Base-by-base conservation (phyloP, 2,329 filamentous ascomycete genomes). In the Dactylella cylindrospora region DNA sequence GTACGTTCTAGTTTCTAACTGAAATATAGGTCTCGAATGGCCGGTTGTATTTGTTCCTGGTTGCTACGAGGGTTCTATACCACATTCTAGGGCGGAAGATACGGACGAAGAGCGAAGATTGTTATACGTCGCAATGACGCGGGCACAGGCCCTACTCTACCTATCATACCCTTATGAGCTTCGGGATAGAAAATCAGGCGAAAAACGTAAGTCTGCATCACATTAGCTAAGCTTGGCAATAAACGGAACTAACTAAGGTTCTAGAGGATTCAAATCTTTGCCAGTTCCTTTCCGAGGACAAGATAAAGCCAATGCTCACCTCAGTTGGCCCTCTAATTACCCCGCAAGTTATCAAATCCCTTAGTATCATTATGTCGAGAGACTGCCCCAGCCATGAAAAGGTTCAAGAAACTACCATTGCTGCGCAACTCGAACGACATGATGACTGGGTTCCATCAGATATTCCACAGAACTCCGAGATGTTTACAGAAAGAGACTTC, bases 51-150 rank as follows among this genome's bases (percentile, higher is more conserved):
- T 97, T 71, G 84, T 97, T 12, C 90, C 93, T 4, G 88, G 87
- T 1, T 85, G 89, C 20, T 95, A 95, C 70, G 83, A 90, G 39
- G 93, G 91, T 0, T 91, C 86, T 1, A 94, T 97, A 59, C 91
- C 91, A 3, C 91, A 97, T 71, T 85, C 84, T 1, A 80, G 90
- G 67, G 81, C 90, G 1, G 90, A 96, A 38, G 88, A 97, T 70
- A 78, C 79, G 2, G 85, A 91, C 53, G 91, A 98, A 72, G 91
- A 98, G 72, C 79, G 93, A 59, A 80, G 91, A 22, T 74, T 98
- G 38, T 77, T 98, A 0, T 98, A 97, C 69, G 93, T 98, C 10
- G 91, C 90, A 22, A 97, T 98, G 90, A 98, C 91, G 2, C 79
- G 91, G 71, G 91, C 93, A 5, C 85, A 97, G 71, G 84, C 83